Base-by-base conservation (phyloP, 1,139 yeast species). In the Sugiyamaella japonica region DNA sequence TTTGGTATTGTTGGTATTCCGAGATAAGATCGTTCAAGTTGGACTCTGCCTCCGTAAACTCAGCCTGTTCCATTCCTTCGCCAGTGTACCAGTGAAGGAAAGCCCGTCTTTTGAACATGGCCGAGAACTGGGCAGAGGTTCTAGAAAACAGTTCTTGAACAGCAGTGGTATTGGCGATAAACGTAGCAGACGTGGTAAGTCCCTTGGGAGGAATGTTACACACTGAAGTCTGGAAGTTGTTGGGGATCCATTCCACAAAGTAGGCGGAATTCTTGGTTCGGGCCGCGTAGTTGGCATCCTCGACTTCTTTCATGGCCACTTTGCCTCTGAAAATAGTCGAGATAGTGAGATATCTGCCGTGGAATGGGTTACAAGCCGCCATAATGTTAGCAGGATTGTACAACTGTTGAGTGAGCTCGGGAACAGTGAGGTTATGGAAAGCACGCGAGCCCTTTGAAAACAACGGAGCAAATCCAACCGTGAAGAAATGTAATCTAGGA, bases 211-310 rank as follows among this genome's bases (percentile, higher is more conserved):
- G 88, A 61, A 89, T 93, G 16, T 91, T 84, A 75, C 96, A 89
- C 57, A 89, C 89, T 55, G 96, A 91, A 39, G 96, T 87, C 77
- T 90, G 97, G 61, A 90, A 96, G 71, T 90, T 90, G 74, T 89
- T 89, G 69, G 97, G 97, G 75, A 90, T 90, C 97, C 97, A 90
- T 73, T 90, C 97, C 56, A 90, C 97, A 68, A 89, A 89, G 71
- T 85, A 83, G 25, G 70, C 66, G 31, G 72, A 61, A 64, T 75
- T 72, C 65, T 75, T 70, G n/a, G 56, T 85, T 82, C 20, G 90
- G 79, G 73, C 88, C 86, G 73, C 86, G 85, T 58, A 86, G 82
- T 76, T 88, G 73, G 89, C 95, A 70, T 89, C 97, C 71, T 89
- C 97, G 60, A 89, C 96, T 75, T 89, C 97, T 75, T 88, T 87